Base-by-base conservation (phyloP, 805 yeast species). In the Sugiyamaella chiloensis region DNA sequence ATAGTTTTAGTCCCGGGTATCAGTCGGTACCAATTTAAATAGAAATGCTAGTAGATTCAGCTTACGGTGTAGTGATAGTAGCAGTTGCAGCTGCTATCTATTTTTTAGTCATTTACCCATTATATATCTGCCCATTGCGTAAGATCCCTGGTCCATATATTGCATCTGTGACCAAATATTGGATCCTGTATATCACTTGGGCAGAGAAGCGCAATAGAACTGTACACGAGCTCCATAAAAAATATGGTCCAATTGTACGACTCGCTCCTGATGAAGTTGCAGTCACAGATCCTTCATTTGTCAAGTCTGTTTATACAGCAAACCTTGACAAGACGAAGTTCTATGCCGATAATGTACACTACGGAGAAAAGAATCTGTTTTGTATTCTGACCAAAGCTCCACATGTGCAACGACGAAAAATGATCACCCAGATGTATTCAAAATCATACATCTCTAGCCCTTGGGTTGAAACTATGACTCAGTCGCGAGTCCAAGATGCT, bases 191-290 rank as follows among this genome's bases (percentile, higher is more conserved):
- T 45, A 67, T 65, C 40, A 68, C 75, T 35, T 68, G 79, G 68
- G 51, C 63, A 9, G 79, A 75, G 50, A 71, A 75, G 50, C 69
- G 85, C 47, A 79, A 72, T 51, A 65, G 67, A 26, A 68, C 65
- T 30, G 75, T 82, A 2, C 75, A 79, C 47, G 32, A 59, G 2
- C 63, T 82, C 48, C 90, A 84, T 56, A 40, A 60, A 40, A 60
- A 66, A 48, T 81, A 81, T 55, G 90, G 89, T 1, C 74, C 82
- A 5, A 76, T 83, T 2, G 80, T 84, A 4, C 67, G 84, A 19
- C 62, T 84, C 11, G 72, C 80, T 1, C 88, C 89, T 1, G 63
- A 67, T 20, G 88, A 82, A 54, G 67, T 84, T 16, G 80, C 84
- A 42, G 73, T 83, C 39, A 70, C 76, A 39, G 79, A 81, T 44